These are phyloP conservation scores for Pholiota adiposa DNA, from an alignment of 1,284 basidiomycete species.

Conservation along the genomic window DNA sequence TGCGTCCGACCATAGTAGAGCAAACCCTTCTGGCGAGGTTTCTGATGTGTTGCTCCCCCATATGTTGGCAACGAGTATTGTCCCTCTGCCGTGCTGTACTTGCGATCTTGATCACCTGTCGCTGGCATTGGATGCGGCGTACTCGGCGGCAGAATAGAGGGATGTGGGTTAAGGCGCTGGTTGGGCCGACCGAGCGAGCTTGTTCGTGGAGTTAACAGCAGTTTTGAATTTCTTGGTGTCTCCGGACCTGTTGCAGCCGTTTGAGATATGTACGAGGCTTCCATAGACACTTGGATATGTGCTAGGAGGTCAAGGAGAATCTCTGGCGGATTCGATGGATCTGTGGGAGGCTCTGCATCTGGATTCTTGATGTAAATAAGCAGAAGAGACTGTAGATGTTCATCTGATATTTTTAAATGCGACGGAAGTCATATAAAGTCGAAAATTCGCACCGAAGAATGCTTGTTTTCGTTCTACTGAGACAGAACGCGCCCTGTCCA, in stretches of 20 bases:
- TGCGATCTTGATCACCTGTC: conserved; percentile 67
- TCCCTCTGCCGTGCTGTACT: conserved; percentile 81
- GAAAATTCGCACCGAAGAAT: conserved; percentile 70
- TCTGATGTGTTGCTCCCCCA: conserved; percentile 66
- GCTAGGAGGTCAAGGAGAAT: conserved; percentile 66
- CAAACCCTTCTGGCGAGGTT: conserved; percentile 58
- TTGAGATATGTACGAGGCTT: conserved; percentile 80
- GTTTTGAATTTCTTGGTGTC: conserved; percentile 40
- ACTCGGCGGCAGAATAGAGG: conserved; percentile 72
- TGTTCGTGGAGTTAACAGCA: conserved; percentile 53
- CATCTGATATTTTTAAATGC: conserved; percentile 41
- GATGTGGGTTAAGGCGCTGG: conserved; percentile 35
- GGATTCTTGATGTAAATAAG: conserved; percentile 55
- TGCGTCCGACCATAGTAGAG: conserved; percentile 62
- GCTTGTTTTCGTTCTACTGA: conserved; percentile 56
- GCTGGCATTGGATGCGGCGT: conserved; percentile 79
- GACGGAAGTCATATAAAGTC: conserved; percentile 17
- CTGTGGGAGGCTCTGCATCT: conserved; percentile 33
- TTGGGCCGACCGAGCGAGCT: conserved; percentile 42
- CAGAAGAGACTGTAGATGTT: conserved; percentile 75
- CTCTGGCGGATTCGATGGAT: conserved; percentile 52
- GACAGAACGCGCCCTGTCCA: conserved; percentile 43
- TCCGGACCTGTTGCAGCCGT: conserved; percentile 39
- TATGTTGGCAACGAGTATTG: conserved; percentile 66
- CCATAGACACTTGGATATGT: conserved; percentile 77